A percentile compares a stretch with the other conserved stretches of the same genome.
phyloP scores from a whole-genome alignment of 2,329 filamentous ascomycete genomes.

The Fusarium pseudonygamai region DNA sequence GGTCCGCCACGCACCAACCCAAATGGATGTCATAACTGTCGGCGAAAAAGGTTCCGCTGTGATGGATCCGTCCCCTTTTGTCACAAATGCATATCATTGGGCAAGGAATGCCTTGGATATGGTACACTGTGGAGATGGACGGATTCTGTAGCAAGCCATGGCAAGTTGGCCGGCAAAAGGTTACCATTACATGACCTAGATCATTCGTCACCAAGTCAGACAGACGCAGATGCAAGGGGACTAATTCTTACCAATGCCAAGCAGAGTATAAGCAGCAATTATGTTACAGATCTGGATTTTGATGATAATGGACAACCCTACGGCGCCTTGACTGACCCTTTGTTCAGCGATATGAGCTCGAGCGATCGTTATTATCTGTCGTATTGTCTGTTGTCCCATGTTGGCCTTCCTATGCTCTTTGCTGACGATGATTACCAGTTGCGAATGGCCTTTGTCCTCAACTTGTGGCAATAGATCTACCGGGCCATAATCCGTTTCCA shows the following conservation, averaged over 20 bases:
- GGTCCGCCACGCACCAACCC: background rate
- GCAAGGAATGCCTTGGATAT: constrained; percentile 1
- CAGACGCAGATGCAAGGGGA: background rate
- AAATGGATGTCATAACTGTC: constrained; percentile 12
- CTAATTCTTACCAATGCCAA: background rate
- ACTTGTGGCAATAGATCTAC: constrained; percentile 5
- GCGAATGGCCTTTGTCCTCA: background rate
- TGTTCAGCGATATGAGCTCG: background rate
- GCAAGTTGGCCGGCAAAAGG: background rate
- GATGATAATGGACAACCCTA: background rate
- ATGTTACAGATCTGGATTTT: rapidly evolving
- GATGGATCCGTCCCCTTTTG: constrained; percentile 1
- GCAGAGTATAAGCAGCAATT: background rate
- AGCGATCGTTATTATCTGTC: constrained; percentile 7
- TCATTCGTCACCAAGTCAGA: background rate
- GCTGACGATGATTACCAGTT: background rate
- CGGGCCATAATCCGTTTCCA: background rate
- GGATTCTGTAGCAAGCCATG: background rate
- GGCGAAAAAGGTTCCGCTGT: background rate
- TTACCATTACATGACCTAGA: background rate
- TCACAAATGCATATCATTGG: background rate
- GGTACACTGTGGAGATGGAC: constrained; percentile 2
- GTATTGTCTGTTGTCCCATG: background rate
- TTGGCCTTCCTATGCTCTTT: too few relatives aligned
- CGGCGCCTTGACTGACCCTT: background rate